phyloP scores from a whole-genome alignment of 306 rosid species.

The Trifolium pratense region DNA sequence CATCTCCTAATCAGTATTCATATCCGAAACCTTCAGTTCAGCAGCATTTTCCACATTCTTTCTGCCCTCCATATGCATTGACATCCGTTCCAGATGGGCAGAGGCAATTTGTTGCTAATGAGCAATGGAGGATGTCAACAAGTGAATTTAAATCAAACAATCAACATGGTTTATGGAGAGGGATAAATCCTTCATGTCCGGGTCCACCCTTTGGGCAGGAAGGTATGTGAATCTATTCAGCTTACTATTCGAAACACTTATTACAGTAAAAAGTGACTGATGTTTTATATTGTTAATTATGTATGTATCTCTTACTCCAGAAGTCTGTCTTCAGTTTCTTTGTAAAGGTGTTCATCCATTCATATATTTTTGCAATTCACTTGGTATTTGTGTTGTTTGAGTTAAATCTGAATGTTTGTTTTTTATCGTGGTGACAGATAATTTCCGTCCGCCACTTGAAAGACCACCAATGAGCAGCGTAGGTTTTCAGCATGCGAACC shows the following conservation, averaged over 20 bases:
- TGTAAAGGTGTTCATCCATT: background rate
- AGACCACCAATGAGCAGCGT: conserved; percentile 74
- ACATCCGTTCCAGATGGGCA: conserved; percentile 76
- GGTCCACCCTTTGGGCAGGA: conserved; percentile 88
- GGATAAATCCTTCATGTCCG: conserved; percentile 66
- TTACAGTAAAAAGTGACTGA: background rate
- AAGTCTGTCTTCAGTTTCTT: conserved; percentile 13
- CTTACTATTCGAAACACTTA: background rate
- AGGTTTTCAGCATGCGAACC: conserved; percentile 66
- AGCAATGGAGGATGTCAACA: conserved; percentile 78
- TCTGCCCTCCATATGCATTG: conserved; percentile 65
- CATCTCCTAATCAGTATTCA: conserved; percentile 73
- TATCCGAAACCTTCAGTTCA: conserved; percentile 70
- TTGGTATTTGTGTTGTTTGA: conserved; percentile 21
- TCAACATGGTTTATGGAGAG: conserved; percentile 85
- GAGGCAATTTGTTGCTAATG: conserved; percentile 77
- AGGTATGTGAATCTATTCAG: conserved; percentile 56
- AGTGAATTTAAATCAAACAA: conserved; percentile 43
- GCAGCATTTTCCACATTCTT: conserved; percentile 80
- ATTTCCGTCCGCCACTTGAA: conserved; percentile 72
- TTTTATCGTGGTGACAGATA: conserved; percentile 41
- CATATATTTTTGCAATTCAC: background rate
- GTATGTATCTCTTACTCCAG: background rate
- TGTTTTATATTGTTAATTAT: conserved; percentile 8
- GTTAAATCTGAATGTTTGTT: conserved; percentile 25